A percentile compares a stretch with the other conserved stretches of the same genome.
Evolutionary conservation across 1,284 basidiomycete species (phyloP).

Genomic region (Ganoderma resinaceum): DNA sequence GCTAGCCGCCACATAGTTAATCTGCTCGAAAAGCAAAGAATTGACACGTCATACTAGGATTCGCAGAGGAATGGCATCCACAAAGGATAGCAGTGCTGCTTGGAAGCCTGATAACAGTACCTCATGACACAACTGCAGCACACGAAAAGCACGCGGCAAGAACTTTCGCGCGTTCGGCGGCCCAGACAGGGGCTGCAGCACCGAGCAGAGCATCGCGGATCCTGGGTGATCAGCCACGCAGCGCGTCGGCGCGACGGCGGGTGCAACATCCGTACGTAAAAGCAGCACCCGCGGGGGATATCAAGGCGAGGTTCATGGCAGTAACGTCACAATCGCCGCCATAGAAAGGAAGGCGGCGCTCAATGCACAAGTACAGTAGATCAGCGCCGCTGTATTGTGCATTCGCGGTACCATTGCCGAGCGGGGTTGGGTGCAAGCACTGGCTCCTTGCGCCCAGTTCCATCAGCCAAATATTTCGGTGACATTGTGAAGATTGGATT

Average conservation of each 20-base stretch:
- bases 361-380: background rate
- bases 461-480: background rate
- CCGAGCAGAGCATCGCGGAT: slow-evolving; percentile 9
- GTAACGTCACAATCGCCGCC: background rate
- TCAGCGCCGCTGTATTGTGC: background rate
- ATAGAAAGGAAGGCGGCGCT: background rate
- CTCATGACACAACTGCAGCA: slow-evolving; percentile 2
- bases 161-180: background rate
- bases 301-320: background rate
- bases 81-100: slow-evolving; percentile 8
- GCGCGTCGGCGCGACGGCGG: slow-evolving; percentile 6
- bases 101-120: slow-evolving; percentile 7
- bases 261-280: slow-evolving; percentile 8
- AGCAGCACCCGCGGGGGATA: background rate
- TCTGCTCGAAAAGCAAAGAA: background rate
- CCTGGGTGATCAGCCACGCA: slow-evolving; percentile 11
- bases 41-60: background rate
- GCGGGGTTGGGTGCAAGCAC: too few species aligned
- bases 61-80: background rate
- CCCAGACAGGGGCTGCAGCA: slow-evolving; percentile 5
- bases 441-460: background rate
- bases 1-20: background rate
- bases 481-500: background rate
- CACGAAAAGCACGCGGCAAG: background rate
- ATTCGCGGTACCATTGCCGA: background rate